Conservation (phyloP, 345 rosid species). For the Microthlaspi erraticum region DNA sequence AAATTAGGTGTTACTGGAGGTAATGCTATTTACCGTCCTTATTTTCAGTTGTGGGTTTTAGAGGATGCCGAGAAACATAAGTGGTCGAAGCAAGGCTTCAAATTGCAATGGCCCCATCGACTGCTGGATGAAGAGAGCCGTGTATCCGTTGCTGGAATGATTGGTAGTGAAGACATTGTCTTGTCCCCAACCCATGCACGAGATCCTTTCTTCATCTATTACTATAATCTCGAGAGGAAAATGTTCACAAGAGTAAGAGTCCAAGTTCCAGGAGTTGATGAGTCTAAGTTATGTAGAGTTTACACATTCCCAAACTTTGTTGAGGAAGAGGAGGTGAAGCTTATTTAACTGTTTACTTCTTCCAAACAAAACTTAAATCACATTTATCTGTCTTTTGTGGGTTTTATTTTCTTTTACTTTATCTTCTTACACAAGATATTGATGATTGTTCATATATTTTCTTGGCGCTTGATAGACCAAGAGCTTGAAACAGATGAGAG, state of each 20-base stretch:
- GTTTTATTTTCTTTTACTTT: too few species aligned
- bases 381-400: background rate
- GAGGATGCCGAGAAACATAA: slow-evolving; percentile 7
- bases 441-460: too few species aligned
- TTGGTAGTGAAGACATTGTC: background rate
- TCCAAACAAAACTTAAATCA: background rate
- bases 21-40: too few species aligned
- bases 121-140: background rate
- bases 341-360: slow-evolving; percentile 16
- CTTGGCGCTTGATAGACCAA: too few species aligned
- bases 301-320: background rate
- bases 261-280: background rate
- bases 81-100: background rate
- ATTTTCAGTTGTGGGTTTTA: too few species aligned
- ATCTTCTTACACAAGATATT: too few species aligned
- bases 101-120: background rate
- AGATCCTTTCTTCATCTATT: background rate
- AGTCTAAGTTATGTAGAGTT: background rate
- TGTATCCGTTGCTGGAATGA: background rate
- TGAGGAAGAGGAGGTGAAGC: background rate
- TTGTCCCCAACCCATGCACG: background rate
- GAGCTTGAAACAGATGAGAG: too few species aligned
- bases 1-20: background rate
- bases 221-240: background rate
- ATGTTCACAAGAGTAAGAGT: background rate